Percentiles rank a stretch among this genome's conserved stretches.
These are phyloP conservation scores for Ceratocystiopsis minuta DNA, from an alignment of 2,329 filamentous ascomycete genomes.

Conservation along the genomic window DNA sequence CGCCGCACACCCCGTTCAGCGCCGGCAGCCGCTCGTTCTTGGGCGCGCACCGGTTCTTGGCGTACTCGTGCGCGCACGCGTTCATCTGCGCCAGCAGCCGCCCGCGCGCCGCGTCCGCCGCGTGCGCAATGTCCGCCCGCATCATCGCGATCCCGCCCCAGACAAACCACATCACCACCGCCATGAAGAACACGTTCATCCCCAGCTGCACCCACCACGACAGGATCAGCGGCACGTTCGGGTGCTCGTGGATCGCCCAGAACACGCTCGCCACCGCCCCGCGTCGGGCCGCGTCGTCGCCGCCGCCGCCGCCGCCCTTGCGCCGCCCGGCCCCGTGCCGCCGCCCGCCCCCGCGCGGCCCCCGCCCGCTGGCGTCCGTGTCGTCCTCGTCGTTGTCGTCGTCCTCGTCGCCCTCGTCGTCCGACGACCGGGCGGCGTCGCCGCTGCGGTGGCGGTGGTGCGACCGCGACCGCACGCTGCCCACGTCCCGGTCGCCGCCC, in stretches of 20 bases:
- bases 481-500: conserved; percentile 32
- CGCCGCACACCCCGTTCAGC: conserved; percentile 52
- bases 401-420: too few relatives aligned
- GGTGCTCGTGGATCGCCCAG: conserved; percentile 35
- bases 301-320: background rate
- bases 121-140: conserved; percentile 55
- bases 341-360: conserved; percentile 23
- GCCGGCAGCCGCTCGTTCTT: conserved; percentile 49
- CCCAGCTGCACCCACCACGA: conserved; percentile 40
- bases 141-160: conserved; percentile 54
- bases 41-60: conserved; percentile 55
- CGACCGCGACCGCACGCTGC: conserved; percentile 27
- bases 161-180: conserved; percentile 42
- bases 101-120: conserved; percentile 48
- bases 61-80: conserved; percentile 54
- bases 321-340: background rate
- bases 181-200: conserved; percentile 46
- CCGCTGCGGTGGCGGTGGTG: conserved; percentile 19
- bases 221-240: conserved; percentile 39
- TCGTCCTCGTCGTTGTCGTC: too few relatives aligned
- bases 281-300: conserved; percentile 5
- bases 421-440: conserved; percentile 20
- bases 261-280: conserved; percentile 27
- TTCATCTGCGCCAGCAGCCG: conserved; percentile 56
- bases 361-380: too few relatives aligned